Evolutionary conservation across 306 rosid species (phyloP), one percentile per base, ranked within the genome.

Genomic region (Castanospermum australe): DNA sequence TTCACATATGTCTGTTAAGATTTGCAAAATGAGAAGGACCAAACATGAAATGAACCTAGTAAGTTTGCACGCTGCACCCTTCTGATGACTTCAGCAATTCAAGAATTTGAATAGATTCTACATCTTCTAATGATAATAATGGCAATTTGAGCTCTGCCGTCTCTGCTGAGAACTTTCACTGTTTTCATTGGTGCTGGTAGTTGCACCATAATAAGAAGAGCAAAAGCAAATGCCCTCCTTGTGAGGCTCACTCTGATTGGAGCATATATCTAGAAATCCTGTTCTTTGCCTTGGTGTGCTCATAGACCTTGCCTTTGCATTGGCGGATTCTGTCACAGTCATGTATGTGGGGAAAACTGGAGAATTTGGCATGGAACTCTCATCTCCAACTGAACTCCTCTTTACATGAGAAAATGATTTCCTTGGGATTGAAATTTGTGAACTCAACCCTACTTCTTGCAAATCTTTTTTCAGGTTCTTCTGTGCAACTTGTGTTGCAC

Each of bases 261-360:
- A 73, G 73, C 51, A 78, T 50, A 83, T 50, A 59, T 87, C 92
- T 32, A 82, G 51, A 56, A 73, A 86, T 36, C 82, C 83, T 55
- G 82, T 77, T 69, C 96, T 83, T 79, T 85, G 92, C 84, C 81
- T 87, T 35, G 96, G 94, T 38, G 90, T 89, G 78, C 96, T 92
- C 79, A 82, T 83, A 28, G 97, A 88, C 71, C 94, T 86, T 17
- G 84, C 86, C 79, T 86, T 92, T 32, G 87, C 96, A 82, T 79
- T 87, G 36, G 86, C 88, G 12, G 96, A 92, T 68, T 88, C 90
- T 20, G 93, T 85, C 20, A 80, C 79, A 22, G 89, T 83, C 96
- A 86, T 82, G 80, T 77, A 84, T 20, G 92, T 78, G n/a, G 87
- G 90, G 35, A 84, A 87, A 75, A 69, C 73, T 4, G 91, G 90